Conservation (phyloP, 2,329 filamentous ascomycete genomes). For the Aspergillus fijiensis region DNA sequence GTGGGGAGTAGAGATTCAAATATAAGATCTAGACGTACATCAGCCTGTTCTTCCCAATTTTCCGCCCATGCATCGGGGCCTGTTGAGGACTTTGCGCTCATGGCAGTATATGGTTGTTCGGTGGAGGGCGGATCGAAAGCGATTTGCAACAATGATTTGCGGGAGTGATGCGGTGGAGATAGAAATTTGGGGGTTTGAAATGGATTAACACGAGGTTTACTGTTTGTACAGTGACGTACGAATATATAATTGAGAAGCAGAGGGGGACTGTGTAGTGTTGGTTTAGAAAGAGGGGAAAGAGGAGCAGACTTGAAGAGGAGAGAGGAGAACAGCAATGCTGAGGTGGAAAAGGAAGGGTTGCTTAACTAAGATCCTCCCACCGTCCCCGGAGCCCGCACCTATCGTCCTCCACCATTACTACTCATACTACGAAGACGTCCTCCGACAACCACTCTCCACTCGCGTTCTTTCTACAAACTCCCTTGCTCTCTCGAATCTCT, state of each 20-base stretch:
- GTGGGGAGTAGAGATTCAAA: too few relatives aligned
- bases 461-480: neutral
- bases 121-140: neutral
- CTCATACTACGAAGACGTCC: neutral
- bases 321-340: neutral
- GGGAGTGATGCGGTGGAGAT: conserved; percentile 1
- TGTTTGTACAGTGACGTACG: neutral
- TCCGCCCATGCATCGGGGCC: conserved; percentile 83
- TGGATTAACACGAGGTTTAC: neutral
- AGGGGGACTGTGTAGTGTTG: neutral
- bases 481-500: neutral
- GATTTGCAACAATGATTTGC: neutral
- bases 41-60: conserved; percentile 80
- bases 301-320: neutral
- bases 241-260: neutral
- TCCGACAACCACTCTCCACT: neutral
- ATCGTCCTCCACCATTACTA: neutral
- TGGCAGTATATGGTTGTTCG: conserved; percentile 20
- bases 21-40: conserved; percentile 49
- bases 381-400: neutral
- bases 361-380: conserved; percentile 14
- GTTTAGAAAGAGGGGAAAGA: neutral
- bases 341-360: conserved; percentile 9
- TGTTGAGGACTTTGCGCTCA: conserved; percentile 48
- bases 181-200: conserved; percentile 2